These are phyloP conservation scores for Fusarium pseudocircinatum DNA, from an alignment of 2,329 filamentous ascomycete species.

Conservation along the genomic window DNA sequence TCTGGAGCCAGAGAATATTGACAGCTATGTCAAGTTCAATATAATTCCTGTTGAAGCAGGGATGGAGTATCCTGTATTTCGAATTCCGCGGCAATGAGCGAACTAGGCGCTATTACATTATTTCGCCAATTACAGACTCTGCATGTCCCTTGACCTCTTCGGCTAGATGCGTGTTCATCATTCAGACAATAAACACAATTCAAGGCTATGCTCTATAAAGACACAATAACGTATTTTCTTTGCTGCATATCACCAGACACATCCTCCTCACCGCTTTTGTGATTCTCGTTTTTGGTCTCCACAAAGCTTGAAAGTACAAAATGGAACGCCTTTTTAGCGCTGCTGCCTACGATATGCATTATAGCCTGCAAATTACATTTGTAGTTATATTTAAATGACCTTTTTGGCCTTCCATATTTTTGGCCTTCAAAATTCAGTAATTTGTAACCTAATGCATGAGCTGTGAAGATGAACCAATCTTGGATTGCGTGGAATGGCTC, in stretches of 20 bases:
- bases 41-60: slow-evolving; percentile 6
- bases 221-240: background rate
- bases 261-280: background rate
- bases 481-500: background rate
- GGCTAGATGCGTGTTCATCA: too few relatives aligned
- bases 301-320: background rate
- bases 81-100: background rate
- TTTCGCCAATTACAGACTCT: background rate
- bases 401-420: background rate
- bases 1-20: slow-evolving; percentile 16
- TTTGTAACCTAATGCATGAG: background rate
- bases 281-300: background rate
- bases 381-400: background rate
- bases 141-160: background rate
- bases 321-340: background rate
- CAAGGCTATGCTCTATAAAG: background rate
- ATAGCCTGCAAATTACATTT: background rate
- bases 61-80: slow-evolving; percentile 18
- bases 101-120: rapidly evolving
- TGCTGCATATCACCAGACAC: background rate
- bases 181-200: background rate
- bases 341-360: background rate
- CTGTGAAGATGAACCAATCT: background rate
- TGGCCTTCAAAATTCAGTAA: background rate
- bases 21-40: slow-evolving; percentile 19